Conservation (phyloP, 2,329 filamentous ascomycete genomes). For the Didymella pinodella region DNA sequence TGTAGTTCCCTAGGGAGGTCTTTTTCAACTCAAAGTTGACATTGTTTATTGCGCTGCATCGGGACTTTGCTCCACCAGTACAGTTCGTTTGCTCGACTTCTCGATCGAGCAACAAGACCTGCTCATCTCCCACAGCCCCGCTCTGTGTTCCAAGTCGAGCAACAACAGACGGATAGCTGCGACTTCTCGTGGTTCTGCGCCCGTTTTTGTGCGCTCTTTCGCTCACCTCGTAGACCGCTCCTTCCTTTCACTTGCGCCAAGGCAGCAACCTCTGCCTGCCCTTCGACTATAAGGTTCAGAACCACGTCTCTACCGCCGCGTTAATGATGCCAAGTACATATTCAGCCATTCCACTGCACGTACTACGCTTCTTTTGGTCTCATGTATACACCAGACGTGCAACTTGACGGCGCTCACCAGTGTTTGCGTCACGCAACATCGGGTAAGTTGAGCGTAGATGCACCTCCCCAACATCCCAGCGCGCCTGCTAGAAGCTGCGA, state of each 20-base stretch:
- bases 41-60: neutral
- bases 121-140: neutral
- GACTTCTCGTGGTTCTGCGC: neutral
- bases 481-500: neutral
- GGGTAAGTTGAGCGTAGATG: neutral
- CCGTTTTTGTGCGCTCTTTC: neutral
- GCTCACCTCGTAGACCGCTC: conserved; percentile 12
- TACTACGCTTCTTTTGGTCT: neutral
- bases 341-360: neutral
- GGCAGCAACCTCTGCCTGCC: conserved; percentile 2
- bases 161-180: conserved; percentile 7
- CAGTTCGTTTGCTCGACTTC: conserved; percentile 7
- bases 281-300: conserved; percentile 1
- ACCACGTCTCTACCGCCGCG: neutral
- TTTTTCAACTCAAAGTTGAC: neutral
- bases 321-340: conserved; percentile 1
- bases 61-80: neutral
- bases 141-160: conserved; percentile 2
- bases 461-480: neutral
- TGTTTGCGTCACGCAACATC: conserved; percentile 1
- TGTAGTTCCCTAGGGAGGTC: neutral
- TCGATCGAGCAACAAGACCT: neutral
- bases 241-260: conserved; percentile 17
- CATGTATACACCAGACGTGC: conserved; percentile 3
- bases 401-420: conserved; percentile 1